These are phyloP conservation scores for Pleurotus platypus DNA, from an alignment of 768 basidiomycete genomes.

Conservation along the genomic window DNA sequence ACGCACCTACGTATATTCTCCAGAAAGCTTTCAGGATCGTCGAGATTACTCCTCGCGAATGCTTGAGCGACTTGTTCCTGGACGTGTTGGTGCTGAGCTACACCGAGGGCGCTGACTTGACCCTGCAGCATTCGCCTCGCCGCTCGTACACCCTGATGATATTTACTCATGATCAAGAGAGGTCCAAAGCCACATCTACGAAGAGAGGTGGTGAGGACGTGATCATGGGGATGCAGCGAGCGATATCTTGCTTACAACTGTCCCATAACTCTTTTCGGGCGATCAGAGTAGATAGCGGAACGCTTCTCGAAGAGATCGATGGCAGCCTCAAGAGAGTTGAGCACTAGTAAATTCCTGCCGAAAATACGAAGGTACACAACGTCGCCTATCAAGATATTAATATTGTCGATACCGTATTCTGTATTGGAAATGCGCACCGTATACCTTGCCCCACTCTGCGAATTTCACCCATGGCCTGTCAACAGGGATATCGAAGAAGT, in stretches of 20 bases:
- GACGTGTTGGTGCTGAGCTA: background rate
- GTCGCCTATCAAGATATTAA: slow-evolving; percentile 12
- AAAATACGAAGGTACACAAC: slow-evolving; percentile 29
- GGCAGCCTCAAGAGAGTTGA: slow-evolving; percentile 35
- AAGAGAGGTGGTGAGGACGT: no score
- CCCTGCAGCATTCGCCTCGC: background rate
- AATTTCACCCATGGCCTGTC: background rate
- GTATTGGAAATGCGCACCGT: background rate
- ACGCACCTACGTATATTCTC: background rate
- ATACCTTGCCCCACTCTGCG: background rate
- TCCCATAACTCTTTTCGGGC: slow-evolving; percentile 26
- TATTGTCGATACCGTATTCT: background rate
- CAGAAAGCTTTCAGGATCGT: background rate
- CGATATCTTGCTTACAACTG: background rate
- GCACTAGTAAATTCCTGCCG: slow-evolving; percentile 32
- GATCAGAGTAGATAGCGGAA: slow-evolving; percentile 41
- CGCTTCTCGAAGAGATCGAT: slow-evolving; percentile 42
- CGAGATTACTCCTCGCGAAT: background rate
- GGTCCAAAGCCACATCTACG: background rate
- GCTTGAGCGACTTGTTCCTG: background rate
- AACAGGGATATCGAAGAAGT: background rate
- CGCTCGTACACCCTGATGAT: background rate
- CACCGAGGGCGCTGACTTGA: background rate
- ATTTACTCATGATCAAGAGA: background rate
- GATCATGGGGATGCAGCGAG: no score